phyloP scores from a whole-genome alignment of 2,329 filamentous ascomycete species.

The Simplicillium aogashimaense region DNA sequence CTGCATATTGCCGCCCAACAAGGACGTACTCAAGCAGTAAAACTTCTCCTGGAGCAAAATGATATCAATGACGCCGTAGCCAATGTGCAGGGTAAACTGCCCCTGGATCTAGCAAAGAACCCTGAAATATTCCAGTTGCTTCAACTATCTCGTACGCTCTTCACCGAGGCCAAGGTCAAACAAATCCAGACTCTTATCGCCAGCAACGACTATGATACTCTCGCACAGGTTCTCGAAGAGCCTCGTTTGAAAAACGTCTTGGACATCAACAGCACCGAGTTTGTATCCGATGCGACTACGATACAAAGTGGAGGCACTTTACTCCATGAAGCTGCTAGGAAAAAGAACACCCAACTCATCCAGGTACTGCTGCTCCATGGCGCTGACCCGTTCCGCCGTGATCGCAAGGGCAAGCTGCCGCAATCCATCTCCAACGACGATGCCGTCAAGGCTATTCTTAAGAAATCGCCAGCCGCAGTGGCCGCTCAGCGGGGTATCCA shows the following conservation, averaged over 20 bases:
- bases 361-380: conserved; percentile 87
- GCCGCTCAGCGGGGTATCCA: conserved; percentile 92
- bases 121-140: conserved; percentile 94
- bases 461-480: conserved; percentile 87
- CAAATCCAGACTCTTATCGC: conserved; percentile 14
- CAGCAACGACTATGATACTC: conserved; percentile 54
- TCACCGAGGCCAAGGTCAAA: conserved; percentile 75
- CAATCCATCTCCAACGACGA: conserved; percentile 97
- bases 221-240: conserved; percentile 77
- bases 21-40: conserved; percentile 71
- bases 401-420: conserved; percentile 89
- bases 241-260: conserved; percentile 75
- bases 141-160: conserved; percentile 81
- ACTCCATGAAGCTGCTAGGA: conserved; percentile 80
- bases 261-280: conserved; percentile 86
- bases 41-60: conserved; percentile 70
- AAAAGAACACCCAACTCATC: conserved; percentile 77
- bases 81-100: conserved; percentile 76
- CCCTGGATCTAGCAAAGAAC: conserved; percentile 80
- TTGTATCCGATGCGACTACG: conserved; percentile 71
- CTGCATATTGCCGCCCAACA: conserved; percentile 80
- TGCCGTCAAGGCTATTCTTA: conserved; percentile 75
- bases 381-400: conserved; percentile 88
- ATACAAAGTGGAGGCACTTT: conserved; percentile 80
- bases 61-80: conserved; percentile 80